Conservation (phyloP, 768 basidiomycete genomes). For the Rhizopogon sp. region DNA sequence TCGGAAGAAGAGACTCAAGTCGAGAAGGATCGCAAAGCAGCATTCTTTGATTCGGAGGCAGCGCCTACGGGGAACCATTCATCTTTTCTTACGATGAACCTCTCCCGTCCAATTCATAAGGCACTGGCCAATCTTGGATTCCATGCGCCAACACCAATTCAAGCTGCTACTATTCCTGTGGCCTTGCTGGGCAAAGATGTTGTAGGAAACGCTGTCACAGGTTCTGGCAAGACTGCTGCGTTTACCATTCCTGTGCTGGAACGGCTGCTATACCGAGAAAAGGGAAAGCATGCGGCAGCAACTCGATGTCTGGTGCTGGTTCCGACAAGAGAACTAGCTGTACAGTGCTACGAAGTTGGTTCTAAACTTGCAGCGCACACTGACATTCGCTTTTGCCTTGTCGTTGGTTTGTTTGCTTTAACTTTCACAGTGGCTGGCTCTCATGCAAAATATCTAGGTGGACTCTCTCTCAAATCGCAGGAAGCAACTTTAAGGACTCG, state of each 20-base stretch:
- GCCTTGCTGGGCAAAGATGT: conserved; percentile 94
- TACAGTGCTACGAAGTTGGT: conserved; percentile 93
- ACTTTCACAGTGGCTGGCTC: conserved; percentile 2
- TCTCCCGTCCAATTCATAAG: conserved; percentile 91
- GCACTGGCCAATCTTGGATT: conserved; percentile 82
- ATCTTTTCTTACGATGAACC: conserved; percentile 90
- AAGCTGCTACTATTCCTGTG: conserved; percentile 89
- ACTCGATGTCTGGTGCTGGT: conserved; percentile 89
- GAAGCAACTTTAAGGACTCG: conserved; percentile 79
- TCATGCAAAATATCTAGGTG: conserved; percentile 49
- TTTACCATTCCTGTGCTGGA: conserved; percentile 95
- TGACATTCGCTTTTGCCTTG: conserved; percentile 86
- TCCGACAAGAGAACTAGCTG: conserved; percentile 93
- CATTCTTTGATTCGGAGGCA: conserved; percentile 74
- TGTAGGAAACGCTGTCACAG: conserved; percentile 93
- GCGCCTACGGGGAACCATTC: conserved; percentile 48
- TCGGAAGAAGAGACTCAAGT: conserved; percentile 57
- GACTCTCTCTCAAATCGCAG: conserved; percentile 89
- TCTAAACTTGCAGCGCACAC: conserved; percentile 80
- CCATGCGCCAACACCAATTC: conserved; percentile 88
- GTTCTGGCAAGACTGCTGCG: conserved; percentile 97
- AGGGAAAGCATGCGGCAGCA: conserved; percentile 79
- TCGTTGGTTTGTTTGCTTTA: conserved; percentile 60
- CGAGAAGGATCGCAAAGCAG: conserved; percentile 70
- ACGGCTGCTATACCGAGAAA: conserved; percentile 87